A percentile compares a stretch with the other conserved stretches of the same genome.
phyloP scores from a whole-genome alignment of 495 filamentous ascomycete species.

The Viridothelium virens region DNA sequence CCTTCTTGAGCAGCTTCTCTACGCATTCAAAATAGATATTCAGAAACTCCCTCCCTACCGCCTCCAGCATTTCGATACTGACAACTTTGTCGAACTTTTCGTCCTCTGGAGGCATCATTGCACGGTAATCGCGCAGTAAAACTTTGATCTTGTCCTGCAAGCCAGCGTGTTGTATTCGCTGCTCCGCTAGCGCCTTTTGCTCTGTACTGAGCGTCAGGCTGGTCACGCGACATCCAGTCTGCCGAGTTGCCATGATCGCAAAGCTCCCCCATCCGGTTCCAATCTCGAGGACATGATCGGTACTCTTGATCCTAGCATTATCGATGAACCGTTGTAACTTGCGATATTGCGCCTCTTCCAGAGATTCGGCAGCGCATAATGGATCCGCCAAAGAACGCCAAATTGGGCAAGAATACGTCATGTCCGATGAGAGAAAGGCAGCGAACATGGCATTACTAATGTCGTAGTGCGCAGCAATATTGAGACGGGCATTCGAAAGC shows the following conservation, averaged over 20 bases:
- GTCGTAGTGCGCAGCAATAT: conserved; percentile 65
- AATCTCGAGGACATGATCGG: conserved; percentile 40
- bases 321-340: conserved; percentile 57
- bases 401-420: conserved; percentile 71
- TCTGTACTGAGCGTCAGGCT: conserved; percentile 26
- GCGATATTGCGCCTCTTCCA: conserved; percentile 56
- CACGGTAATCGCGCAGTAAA: conserved; percentile 29
- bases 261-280: conserved; percentile 31
- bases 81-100: conserved; percentile 56
- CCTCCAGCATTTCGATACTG: conserved; percentile 70
- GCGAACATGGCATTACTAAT: conserved; percentile 68
- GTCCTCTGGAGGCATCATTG: conserved; percentile 20
- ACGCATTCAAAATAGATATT: conserved; percentile 47
- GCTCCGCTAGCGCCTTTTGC: conserved; percentile 28
- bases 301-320: conserved; percentile 49
- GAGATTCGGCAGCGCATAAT: conserved; percentile 40
- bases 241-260: conserved; percentile 27
- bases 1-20: conserved; percentile 50
- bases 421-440: conserved; percentile 62
- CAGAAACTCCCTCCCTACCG: conserved; percentile 58
- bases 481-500: conserved; percentile 54
- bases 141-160: conserved; percentile 27
- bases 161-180: conserved; percentile 24
- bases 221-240: conserved; percentile 29
- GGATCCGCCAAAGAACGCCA: conserved; percentile 43